Conservation (phyloP, 192 early-diverging fungal genomes). For the Mortierella claussenii region DNA sequence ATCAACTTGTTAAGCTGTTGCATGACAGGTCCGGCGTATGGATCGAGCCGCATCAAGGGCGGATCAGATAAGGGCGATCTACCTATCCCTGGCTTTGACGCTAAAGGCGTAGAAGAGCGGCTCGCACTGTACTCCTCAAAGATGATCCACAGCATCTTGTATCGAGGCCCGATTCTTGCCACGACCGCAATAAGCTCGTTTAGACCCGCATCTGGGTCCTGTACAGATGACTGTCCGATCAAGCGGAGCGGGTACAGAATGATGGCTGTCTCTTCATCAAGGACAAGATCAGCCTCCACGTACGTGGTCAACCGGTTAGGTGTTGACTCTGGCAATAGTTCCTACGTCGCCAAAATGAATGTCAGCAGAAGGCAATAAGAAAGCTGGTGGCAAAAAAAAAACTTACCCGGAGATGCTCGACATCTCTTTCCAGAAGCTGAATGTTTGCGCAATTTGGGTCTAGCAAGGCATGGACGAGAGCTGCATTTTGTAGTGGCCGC, state of each 20-base stretch:
- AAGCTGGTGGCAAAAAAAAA: background rate
- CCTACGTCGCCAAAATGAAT: background rate
- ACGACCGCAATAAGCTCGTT: constrained; percentile 10
- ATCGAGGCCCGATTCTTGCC: constrained; percentile 27
- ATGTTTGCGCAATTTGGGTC: constrained; percentile 1
- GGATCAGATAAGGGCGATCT: background rate
- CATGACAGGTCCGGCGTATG: constrained; percentile 25
- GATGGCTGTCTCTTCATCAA: constrained; percentile 22
- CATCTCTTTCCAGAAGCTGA: constrained; percentile 26
- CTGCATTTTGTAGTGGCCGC: constrained; percentile 22
- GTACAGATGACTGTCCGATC: constrained; percentile 11
- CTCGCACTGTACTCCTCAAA: constrained; percentile 19
- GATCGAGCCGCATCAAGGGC: constrained; percentile 5
- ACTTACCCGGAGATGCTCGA: constrained; percentile 30
- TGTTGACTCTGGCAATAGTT: background rate
- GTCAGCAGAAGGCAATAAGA: too few relatives aligned
- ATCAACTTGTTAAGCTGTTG: constrained; percentile 13
- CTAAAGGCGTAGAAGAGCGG: background rate
- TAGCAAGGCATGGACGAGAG: constrained; percentile 9
- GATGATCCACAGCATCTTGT: constrained; percentile 23
- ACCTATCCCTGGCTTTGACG: background rate
- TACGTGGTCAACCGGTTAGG: background rate
- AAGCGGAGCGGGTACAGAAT: constrained; percentile 26
- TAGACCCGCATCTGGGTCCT: constrained; percentile 24
- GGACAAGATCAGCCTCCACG: constrained; percentile 28